Evolutionary conservation across 331 rosid species (phyloP).

Genomic region (Malus hybrid): DNA sequence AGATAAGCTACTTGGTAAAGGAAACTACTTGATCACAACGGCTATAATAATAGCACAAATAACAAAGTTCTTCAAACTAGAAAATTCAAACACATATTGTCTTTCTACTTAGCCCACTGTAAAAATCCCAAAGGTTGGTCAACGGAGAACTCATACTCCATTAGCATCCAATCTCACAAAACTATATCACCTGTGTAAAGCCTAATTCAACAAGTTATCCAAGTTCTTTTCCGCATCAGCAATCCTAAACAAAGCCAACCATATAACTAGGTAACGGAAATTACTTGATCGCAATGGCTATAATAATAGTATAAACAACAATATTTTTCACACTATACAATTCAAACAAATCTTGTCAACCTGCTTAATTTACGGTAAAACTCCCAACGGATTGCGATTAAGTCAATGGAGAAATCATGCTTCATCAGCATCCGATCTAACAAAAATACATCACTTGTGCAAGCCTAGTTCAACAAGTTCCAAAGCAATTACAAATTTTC

Average conservation of each 20-base stretch:
- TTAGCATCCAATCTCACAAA: not conserved
- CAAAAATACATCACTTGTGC: not conserved
- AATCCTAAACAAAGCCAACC: constrained; percentile 46
- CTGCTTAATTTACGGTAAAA: not conserved
- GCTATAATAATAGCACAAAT: not conserved
- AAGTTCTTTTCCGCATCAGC: constrained; percentile 84
- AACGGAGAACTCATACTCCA: not conserved
- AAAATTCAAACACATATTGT: not conserved
- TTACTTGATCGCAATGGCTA: not conserved
- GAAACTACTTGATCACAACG: not conserved
- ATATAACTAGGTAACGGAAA: not conserved
- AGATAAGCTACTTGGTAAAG: not conserved
- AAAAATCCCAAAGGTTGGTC: not conserved
- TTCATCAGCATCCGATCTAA: not conserved
- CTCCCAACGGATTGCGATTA: not conserved
- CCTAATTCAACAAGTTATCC: not conserved
- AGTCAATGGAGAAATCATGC: not conserved
- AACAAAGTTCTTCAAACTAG: not conserved
- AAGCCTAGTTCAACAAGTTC: not conserved
- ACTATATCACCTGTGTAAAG: not conserved
- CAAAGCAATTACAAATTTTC: not conserved
- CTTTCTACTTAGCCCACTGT: not conserved
- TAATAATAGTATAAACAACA: not conserved
- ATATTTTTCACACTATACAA: not conserved
- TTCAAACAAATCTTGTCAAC: no score